Evolutionary conservation across 192 early-diverging fungal species (phyloP).

Genomic region (Pilaira anomala): DNA sequence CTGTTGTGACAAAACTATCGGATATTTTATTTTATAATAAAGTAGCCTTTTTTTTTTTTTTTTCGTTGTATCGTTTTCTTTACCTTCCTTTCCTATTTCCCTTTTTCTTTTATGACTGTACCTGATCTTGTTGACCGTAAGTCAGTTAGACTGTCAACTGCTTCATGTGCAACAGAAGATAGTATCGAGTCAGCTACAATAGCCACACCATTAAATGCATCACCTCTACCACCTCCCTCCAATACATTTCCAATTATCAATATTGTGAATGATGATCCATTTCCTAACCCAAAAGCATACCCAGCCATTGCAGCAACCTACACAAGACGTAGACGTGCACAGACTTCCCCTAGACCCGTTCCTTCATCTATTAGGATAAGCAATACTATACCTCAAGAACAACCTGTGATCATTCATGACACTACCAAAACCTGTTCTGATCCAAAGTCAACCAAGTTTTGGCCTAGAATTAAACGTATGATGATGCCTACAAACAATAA

Average conservation of each 20-base stretch:
- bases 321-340: conserved; percentile 1
- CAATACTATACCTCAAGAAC: background rate
- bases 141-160: conserved; percentile 4
- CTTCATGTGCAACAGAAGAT: conserved; percentile 27
- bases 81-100: background rate
- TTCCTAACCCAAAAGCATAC: background rate
- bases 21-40: too few relatives aligned
- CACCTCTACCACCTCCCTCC: conserved; percentile 9
- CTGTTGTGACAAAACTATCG: too few relatives aligned
- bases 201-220: conserved; percentile 20
- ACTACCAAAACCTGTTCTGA: too few relatives aligned
- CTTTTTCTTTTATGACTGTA: background rate
- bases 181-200: conserved; percentile 19
- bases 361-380: background rate
- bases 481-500: conserved; percentile 6
- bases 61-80: background rate
- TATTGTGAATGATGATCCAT: conserved; percentile 12
- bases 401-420: background rate
- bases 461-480: conserved; percentile 21
- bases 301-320: conserved; percentile 10
- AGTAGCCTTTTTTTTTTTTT: too few relatives aligned
- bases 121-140: background rate
- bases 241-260: conserved; percentile 19
- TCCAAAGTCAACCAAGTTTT: conserved; percentile 3
- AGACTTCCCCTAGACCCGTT: background rate